Base-by-base conservation (phyloP, 139 green algal species). In the Limnomonas spitsbergensis region DNA sequence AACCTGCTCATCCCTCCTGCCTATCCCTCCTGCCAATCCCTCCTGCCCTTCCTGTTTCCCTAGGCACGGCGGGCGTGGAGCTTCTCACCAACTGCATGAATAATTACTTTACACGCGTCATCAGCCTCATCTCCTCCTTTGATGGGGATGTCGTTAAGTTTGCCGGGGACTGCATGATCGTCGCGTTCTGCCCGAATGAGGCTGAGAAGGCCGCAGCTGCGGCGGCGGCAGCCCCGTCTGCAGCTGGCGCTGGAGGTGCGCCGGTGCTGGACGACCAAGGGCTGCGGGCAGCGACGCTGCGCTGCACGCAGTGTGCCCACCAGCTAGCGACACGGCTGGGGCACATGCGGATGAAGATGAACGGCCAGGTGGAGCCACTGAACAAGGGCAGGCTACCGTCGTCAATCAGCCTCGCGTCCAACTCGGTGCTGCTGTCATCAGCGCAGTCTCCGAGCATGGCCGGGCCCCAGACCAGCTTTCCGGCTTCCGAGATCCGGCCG, bases 61-160 rank as follows among this genome's bases (percentile, higher is more conserved):
- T 20, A 61, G 47, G 47, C 47, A 61, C 47, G 20, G 47, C 47
- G 2, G 92, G 92, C 14, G 88, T 93, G 26, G 92, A 96, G 80
- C 83, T 94, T 47, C 86, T 96, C 2, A 94, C 89, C 54, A 90
- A 83, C 29, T 93, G 88, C 88, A 93, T 96, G 84, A 96, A 96
- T 84, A 89, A 89, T 42, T 94, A 91, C 82, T 96, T 96, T 77
- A 86, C 88, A 7, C 87, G 89, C 80, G 87, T 93, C 27, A 93
- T 94, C 42, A 87, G 90, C 53, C 78, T 94, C 74, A 84, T 94
- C 61, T 69, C 88, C 32, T 52, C 75, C 35, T 89, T 89, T 78
- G 88, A 89, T 31, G 92, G 92, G 0, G 91, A 96, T 78, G 88
- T 96, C 14, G 87, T 94, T 68, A 92, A 93, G 77, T 96, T 96